Evolutionary conservation across 1,139 yeast genomes (phyloP), one percentile per base, ranked within the genome.

Genomic region (Pichia sp.): DNA sequence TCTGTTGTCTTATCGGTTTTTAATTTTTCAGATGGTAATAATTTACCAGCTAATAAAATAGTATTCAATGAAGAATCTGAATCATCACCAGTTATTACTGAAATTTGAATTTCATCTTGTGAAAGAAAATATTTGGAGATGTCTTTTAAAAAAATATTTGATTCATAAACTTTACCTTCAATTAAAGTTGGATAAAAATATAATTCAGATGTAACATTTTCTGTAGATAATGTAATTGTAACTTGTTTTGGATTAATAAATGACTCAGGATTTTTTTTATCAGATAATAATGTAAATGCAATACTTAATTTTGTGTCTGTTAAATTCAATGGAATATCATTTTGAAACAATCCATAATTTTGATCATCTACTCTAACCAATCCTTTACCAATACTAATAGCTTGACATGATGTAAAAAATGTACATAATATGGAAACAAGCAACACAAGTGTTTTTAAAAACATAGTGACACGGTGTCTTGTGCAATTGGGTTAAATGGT

Each of bases 11-110:
- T 46, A 5, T 51, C 46, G 4, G 39, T 31, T 27, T 37, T 46
- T n/a, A 59, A 43, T 30, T 52, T 42, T 8, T 47, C 41, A 6
- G 58, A 42, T n/a, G 60, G 58, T 9, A 30, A 37, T 2, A 62
- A 35, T 9, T 44, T 39, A n/a, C 56, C 61, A n/a, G 57, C 49
- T 20, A 42, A 42, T 2, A 44, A 28, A 4, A 54, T 30, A 12
- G 43, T 23, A 39, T 60, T 60, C 12, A 46, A 41, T n/a, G 37
- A 28, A 7, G 36, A 6, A 11, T 41, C 43, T 23, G 49, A 44
- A 10, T 51, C 22, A 44, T 61, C 66, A 33, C 65, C 66, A 20
- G 54, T 48, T 9, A 62, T 46, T 7, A 63, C 39, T 29, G 49
- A 51, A 22, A 61, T 46, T 4, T 46, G 43, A 25, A 62, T 52